These are phyloP conservation scores for Apiotrichum gracile DNA, from an alignment of 1,284 basidiomycete species.

Conservation along the genomic window DNA sequence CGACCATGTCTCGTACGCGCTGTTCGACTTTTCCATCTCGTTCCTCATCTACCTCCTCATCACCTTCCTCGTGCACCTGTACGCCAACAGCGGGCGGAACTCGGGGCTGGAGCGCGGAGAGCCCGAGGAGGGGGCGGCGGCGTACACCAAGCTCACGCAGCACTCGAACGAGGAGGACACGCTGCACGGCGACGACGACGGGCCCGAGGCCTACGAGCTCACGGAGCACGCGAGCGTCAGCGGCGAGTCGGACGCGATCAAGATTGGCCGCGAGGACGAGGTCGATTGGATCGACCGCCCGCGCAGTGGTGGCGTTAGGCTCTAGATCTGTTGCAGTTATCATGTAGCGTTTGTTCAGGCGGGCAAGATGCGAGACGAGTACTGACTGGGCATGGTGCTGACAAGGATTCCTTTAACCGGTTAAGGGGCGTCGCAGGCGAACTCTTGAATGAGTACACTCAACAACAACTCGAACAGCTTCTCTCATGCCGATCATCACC, in stretches of 20 bases:
- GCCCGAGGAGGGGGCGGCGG: slow-evolving; percentile 12
- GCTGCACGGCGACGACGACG: slow-evolving; percentile 19
- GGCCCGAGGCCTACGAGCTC: slow-evolving; percentile 42
- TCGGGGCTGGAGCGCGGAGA: slow-evolving; percentile 30
- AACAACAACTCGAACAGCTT: too few relatives aligned
- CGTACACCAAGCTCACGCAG: slow-evolving; percentile 28
- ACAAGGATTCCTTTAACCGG: too few relatives aligned
- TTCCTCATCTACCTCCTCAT: slow-evolving; percentile 72
- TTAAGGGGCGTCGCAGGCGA: too few relatives aligned
- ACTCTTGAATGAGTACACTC: too few relatives aligned
- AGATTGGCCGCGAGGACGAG: slow-evolving; percentile 27
- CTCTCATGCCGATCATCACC: too few relatives aligned
- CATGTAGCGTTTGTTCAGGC: too few relatives aligned
- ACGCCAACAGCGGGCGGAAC: slow-evolving; percentile 59
- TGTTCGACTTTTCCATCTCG: slow-evolving; percentile 59
- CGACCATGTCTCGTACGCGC: slow-evolving; percentile 81
- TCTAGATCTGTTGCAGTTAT: too few relatives aligned
- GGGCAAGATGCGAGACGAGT: too few relatives aligned
- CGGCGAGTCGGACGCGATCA: slow-evolving; percentile 31
- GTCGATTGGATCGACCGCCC: slow-evolving; percentile 17
- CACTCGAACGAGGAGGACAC: not conserved
- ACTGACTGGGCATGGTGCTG: too few relatives aligned
- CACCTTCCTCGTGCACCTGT: slow-evolving; percentile 56
- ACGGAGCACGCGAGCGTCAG: slow-evolving; percentile 19
- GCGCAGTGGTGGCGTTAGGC: slow-evolving; percentile 1